Evolutionary conservation across 805 yeast species (phyloP).

Genomic region (Schwanniomyces occidentalis): DNA sequence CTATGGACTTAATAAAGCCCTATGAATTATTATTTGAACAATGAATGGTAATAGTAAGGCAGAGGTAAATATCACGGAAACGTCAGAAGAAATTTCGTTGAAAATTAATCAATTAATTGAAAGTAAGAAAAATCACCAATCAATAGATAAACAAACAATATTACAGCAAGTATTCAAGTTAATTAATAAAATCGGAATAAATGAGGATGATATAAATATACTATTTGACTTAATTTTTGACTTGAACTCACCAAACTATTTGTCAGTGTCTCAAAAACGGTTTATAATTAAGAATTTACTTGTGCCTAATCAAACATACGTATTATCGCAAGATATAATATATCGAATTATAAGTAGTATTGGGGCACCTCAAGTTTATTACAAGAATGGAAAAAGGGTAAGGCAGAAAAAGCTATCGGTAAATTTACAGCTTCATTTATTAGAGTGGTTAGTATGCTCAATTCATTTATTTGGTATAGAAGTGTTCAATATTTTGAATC

Average conservation of each 20-base stretch:
- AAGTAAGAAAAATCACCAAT: background rate
- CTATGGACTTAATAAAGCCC: too few species aligned
- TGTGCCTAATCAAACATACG: conserved; percentile 6
- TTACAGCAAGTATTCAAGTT: conserved; percentile 2
- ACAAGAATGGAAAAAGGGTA: conserved; percentile 11
- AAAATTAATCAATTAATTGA: conserved; percentile 1
- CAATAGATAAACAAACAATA: background rate
- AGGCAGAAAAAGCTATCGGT: conserved; percentile 13
- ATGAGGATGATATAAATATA: conserved; percentile 6
- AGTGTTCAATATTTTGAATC: conserved; percentile 10
- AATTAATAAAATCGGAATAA: conserved; percentile 8
- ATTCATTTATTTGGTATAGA: conserved; percentile 16
- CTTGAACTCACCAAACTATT: conserved; percentile 2
- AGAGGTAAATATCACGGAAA: conserved; percentile 1
- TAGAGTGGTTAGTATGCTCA: conserved; percentile 23
- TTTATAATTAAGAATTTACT: conserved; percentile 11
- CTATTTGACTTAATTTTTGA: conserved; percentile 13
- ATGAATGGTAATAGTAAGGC: conserved; percentile 1
- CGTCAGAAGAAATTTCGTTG: background rate
- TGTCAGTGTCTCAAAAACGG: conserved; percentile 10
- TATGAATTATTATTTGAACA: too few species aligned
- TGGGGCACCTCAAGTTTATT: conserved; percentile 16
- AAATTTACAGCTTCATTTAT: conserved; percentile 16
- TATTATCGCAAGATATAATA: conserved; percentile 5
- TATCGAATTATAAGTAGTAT: conserved; percentile 12